Conservation (phyloP, 495 filamentous ascomycete genomes). For the Letharia lupina region DNA sequence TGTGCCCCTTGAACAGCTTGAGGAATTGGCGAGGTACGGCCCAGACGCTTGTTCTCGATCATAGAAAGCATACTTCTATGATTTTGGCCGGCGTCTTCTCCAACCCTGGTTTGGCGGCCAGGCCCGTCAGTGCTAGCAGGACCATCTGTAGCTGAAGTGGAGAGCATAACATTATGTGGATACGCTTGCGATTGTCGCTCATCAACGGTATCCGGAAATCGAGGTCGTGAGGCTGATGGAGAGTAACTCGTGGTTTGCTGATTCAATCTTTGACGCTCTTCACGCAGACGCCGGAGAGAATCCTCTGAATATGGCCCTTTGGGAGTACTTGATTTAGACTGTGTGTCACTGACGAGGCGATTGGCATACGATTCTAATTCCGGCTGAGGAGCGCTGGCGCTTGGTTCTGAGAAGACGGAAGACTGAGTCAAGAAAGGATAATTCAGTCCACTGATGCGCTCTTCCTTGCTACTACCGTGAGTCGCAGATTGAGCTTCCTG, state of each 20-base stretch:
- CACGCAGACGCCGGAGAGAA: conserved; percentile 16
- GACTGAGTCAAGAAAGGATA: conserved; percentile 19
- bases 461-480: conserved; percentile 5
- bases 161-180: conserved; percentile 3
- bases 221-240: conserved; percentile 11
- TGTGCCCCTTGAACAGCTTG: conserved; percentile 91
- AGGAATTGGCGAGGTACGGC: conserved; percentile 66
- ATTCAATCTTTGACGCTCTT: conserved; percentile 14
- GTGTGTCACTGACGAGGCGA: conserved; percentile 6
- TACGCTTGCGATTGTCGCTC: conserved; percentile 11
- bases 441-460: conserved; percentile 11
- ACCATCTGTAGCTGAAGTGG: conserved; percentile 14
- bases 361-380: conserved; percentile 5
- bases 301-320: conserved; percentile 20
- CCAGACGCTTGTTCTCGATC: conserved; percentile 39
- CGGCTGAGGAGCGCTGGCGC: conserved; percentile 4
- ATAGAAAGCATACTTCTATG: conserved; percentile 39
- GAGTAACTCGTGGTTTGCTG: conserved; percentile 8
- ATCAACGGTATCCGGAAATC: conserved; percentile 5
- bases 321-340: conserved; percentile 6
- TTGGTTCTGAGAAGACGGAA: conserved; percentile 16
- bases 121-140: conserved; percentile 9
- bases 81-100: conserved; percentile 45
- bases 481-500: conserved; percentile 3
- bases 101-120: conserved; percentile 42